Evolutionary conservation across 2,329 filamentous ascomycete genomes (phyloP).

Genomic region (Paraphoma sp.): DNA sequence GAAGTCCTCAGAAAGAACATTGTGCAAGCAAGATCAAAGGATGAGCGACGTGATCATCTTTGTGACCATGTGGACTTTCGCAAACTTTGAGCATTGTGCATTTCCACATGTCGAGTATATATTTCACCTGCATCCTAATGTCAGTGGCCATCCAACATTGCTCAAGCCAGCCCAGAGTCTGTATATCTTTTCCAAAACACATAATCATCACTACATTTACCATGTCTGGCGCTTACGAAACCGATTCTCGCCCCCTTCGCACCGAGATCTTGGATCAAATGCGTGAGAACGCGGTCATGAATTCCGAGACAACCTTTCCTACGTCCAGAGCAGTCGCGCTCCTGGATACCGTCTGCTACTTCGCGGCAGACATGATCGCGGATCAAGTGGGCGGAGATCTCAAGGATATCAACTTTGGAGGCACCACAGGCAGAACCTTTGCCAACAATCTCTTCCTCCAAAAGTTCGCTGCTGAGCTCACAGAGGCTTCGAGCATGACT

Average conservation of each 20-base stretch:
- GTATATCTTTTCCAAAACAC: not conserved
- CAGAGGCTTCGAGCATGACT: conserved; percentile 1
- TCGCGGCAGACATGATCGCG: not conserved
- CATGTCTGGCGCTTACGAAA: no score
- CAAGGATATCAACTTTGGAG: not conserved
- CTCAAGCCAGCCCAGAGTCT: not conserved
- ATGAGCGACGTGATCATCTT: not conserved
- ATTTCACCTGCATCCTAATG: not conserved
- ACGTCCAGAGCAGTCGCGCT: not conserved
- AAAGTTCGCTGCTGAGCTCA: conserved; percentile 4
- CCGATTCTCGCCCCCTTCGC: no score
- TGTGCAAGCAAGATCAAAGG: not conserved
- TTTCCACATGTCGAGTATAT: not conserved
- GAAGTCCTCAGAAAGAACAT: not conserved
- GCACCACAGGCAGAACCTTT: not conserved
- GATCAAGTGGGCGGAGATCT: not conserved
- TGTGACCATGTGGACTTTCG: not conserved
- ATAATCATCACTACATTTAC: no score
- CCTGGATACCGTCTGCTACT: not conserved
- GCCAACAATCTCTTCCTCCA: conserved; percentile 4
- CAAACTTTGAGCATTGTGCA: not conserved
- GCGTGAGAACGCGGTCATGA: not conserved
- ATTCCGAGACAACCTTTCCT: not conserved
- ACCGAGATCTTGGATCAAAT: no score
- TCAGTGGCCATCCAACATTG: not conserved